Evolutionary conservation across 305 asterid species (phyloP), one percentile per base, ranked within the genome.

Genomic region (Fraxinus xanthoxyloides): DNA sequence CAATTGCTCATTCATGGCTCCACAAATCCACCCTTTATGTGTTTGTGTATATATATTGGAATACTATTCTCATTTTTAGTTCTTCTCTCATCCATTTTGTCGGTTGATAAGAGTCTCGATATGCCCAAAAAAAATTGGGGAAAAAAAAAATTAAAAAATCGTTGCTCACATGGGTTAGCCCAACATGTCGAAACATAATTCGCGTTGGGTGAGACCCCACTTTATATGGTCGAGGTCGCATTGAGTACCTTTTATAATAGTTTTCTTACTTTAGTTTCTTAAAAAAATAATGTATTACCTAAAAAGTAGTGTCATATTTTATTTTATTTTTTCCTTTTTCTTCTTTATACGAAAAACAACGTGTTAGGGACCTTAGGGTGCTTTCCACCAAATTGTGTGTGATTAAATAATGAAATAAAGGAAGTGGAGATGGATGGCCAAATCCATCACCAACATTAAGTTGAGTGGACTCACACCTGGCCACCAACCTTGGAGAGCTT

Each of bases 401-500:
- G 73, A 65, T 65, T 65, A 65, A 65, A 26, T 65, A 67, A 67
- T 26, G 36, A 67, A 28, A 26, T 5, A 67, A 65, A 59, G 30
- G 21, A 84, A 79, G 82, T 43, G 84, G 81, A 46, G 3, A 40
- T 80, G 85, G 82, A 79, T 82, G 84, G 51, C 75, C 75, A 78
- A 51, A 51, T 81, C 70, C 85, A 76, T 84, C 78, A 72, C 65
- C 80, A 79, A 73, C 83, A 84, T 77, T 81, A 87, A 79, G 81
- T 83, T 83, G 40, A 83, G 87, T 88, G 91, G 91, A 85, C 82
- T 72, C 82, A 82, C 87, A 84, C 84, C 88, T 82, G 40, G 54
- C 85, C 85, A 86, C 85, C 85, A 86, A 40, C 84, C 77, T 69
- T 80, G 88, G 84, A 69, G 84, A 87, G 76, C 85, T 84, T 85